phyloP scores from a whole-genome alignment of 2,329 filamentous ascomycete genomes.

The Pseudogymnoascus sp. region DNA sequence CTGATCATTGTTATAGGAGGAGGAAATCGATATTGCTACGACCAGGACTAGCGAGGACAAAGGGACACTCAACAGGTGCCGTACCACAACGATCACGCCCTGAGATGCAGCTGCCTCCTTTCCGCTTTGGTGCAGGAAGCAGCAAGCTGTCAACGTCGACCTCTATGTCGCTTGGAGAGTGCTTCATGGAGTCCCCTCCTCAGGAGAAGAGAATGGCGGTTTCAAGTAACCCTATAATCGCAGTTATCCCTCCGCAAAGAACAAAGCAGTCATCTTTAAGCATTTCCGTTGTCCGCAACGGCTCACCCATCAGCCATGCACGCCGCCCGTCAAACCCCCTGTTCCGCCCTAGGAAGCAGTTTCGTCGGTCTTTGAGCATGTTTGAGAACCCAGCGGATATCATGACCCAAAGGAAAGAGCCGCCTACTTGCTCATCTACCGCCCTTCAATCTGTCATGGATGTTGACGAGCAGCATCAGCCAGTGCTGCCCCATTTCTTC shows the following conservation, averaged over 20 bases:
- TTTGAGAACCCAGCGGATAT: constrained; percentile 88
- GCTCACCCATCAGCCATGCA: constrained; percentile 63
- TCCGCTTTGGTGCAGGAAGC: constrained; percentile 60
- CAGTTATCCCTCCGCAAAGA: constrained; percentile 52
- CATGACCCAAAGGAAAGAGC: constrained; percentile 67
- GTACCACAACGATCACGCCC: constrained; percentile 53
- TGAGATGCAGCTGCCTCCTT: constrained; percentile 62
- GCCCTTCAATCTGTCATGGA: constrained; percentile 72
- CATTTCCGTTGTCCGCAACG: constrained; percentile 47
- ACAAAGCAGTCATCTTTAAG: constrained; percentile 44
- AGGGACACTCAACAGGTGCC: constrained; percentile 64
- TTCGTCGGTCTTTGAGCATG: constrained; percentile 92
- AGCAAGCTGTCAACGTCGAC: constrained; percentile 44
- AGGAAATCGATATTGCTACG: constrained; percentile 63
- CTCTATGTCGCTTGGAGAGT: constrained; percentile 67
- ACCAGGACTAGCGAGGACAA: constrained; percentile 67
- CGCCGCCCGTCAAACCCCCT: constrained; percentile 68
- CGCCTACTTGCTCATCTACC: constrained; percentile 38
- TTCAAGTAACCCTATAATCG: constrained; percentile 50
- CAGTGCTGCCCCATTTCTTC: constrained; percentile 76
- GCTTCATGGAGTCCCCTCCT: constrained; percentile 70
- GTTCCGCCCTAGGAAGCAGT: constrained; percentile 75
- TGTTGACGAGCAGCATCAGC: constrained; percentile 67
- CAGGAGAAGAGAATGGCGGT: constrained; percentile 59
- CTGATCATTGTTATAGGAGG: constrained; percentile 40